Base-by-base conservation (phyloP, 352 stramenopile genomes). In the Elongisporangium anandrum region DNA sequence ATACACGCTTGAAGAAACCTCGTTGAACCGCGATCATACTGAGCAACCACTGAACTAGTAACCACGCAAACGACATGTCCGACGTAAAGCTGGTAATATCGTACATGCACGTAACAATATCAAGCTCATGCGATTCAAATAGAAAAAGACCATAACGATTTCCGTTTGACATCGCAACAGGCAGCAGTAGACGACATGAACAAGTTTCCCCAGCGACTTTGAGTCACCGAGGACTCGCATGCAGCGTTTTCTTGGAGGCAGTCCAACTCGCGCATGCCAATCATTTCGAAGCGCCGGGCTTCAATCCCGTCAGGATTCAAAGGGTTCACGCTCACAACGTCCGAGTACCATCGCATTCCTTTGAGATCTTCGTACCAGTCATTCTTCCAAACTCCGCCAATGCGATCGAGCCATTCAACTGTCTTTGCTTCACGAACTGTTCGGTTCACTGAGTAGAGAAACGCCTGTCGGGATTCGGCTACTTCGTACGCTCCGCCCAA, bases 21-120 rank as follows among this genome's bases (percentile, higher is more conserved):
- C 39, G 41, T 5, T 79, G 72, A 15, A 82, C 57, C 34, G 71
- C 68, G n/a, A 63, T 16, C 59, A 85, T 74, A 8, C 57, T 63
- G 5, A 75, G 55, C 20, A 80, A 50, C 77, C 77, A 87, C 15
- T 65, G 77, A 10, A 69, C 50, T 0, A 85, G 54, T 26, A 84
- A 23, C 45, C 68, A 52, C 10, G 53, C 52, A 19, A 85, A 45
- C 4, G 68, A 80, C 0, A 77, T 45, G 52, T 82, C 85, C 4
- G 71, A 57, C 39, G 85, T 73, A 4, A 84, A 45, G 7, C 21
- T 39, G 15, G 50, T 45, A 21, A 39, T 52, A 20, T 52, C 41
- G 54, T 59, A 59, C 45, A 54, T 45, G 22, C 57, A 70, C 4
- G 48, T 56, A 13, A 76, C 34, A 9, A 34, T 7, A 34, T 34